These are phyloP conservation scores for Fusarium incarnatum DNA, from an alignment of 2,329 filamentous ascomycete species.

Conservation along the genomic window DNA sequence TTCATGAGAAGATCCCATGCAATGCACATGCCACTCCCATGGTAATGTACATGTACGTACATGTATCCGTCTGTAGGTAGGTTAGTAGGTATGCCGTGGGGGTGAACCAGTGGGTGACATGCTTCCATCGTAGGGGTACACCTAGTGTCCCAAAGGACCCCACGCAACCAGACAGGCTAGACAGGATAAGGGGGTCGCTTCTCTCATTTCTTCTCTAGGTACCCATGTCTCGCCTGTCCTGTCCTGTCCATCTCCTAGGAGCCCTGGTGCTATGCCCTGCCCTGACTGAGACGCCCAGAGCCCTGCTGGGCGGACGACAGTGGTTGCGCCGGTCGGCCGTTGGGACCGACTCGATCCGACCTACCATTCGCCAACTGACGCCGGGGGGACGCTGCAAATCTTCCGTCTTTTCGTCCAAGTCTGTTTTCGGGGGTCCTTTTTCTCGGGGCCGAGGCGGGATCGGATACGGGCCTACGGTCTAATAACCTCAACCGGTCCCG, in stretches of 20 bases:
- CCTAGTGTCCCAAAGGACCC: neutral
- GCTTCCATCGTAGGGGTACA: neutral
- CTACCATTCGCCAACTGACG: conserved; percentile 25
- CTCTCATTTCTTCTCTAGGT: neutral
- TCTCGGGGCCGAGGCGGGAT: conserved; percentile 24
- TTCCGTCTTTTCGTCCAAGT: conserved; percentile 26
- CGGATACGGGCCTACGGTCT: conserved; percentile 8
- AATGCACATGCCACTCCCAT: conserved; percentile 15
- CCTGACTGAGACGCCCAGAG: conserved; percentile 16
- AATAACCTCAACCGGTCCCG: conserved; percentile 13
- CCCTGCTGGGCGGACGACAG: conserved; percentile 33
- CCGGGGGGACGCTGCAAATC: conserved; percentile 22
- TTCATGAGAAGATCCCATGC: conserved; percentile 27
- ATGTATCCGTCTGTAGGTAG: neutral
- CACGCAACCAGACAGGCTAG: neutral
- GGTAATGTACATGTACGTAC: neutral
- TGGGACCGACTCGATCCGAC: conserved; percentile 41
- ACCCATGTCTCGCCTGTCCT: conserved; percentile 3
- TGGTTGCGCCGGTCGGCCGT: conserved; percentile 33
- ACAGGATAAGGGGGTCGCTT: neutral
- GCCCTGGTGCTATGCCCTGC: neutral
- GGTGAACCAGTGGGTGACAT: conserved; percentile 11
- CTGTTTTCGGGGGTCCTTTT: conserved; percentile 18
- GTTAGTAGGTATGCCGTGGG: neutral
- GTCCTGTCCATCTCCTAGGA: neutral